Evolutionary conservation across 2,329 filamentous ascomycete genomes (phyloP).

Genomic region (Apiospora malaysiana): DNA sequence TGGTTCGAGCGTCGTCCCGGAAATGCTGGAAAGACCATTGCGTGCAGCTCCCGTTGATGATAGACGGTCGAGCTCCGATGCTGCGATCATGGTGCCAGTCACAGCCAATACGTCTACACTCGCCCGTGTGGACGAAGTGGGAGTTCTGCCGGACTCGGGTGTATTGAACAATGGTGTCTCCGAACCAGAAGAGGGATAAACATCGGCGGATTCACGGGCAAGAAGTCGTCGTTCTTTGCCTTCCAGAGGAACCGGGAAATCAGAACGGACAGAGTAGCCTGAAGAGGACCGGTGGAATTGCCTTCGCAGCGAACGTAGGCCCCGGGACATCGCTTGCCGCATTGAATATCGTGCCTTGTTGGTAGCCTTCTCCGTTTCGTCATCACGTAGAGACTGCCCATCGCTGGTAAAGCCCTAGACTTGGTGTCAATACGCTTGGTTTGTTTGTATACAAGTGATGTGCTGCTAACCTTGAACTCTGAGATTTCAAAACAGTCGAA

Average conservation of each 20-base stretch:
- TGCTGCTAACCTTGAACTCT: background rate
- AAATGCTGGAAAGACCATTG: background rate
- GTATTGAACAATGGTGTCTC: slow-evolving; percentile 38
- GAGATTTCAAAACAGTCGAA: background rate
- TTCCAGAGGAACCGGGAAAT: slow-evolving; percentile 33
- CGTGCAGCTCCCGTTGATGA: slow-evolving; percentile 23
- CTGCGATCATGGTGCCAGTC: slow-evolving; percentile 34
- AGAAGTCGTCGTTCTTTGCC: slow-evolving; percentile 36
- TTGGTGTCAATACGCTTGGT: background rate
- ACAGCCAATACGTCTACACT: slow-evolving; percentile 33
- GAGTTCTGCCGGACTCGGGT: slow-evolving; percentile 32
- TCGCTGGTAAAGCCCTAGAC: background rate
- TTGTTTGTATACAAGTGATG: too few species aligned
- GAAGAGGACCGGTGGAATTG: slow-evolving; percentile 34
- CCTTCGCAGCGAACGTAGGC: slow-evolving; percentile 31
- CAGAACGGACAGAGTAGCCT: slow-evolving; percentile 34
- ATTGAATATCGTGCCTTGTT: slow-evolving; percentile 18
- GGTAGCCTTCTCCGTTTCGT: background rate
- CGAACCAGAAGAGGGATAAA: slow-evolving; percentile 37
- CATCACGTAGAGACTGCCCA: background rate
- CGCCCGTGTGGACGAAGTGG: slow-evolving; percentile 22
- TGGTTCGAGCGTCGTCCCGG: background rate
- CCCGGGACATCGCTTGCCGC: slow-evolving; percentile 31
- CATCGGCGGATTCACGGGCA: slow-evolving; percentile 36
- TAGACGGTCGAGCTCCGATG: slow-evolving; percentile 37